These are phyloP conservation scores for Vitis hybrid DNA, from an alignment of 177 flowering plant species.

Conservation along the genomic window DNA sequence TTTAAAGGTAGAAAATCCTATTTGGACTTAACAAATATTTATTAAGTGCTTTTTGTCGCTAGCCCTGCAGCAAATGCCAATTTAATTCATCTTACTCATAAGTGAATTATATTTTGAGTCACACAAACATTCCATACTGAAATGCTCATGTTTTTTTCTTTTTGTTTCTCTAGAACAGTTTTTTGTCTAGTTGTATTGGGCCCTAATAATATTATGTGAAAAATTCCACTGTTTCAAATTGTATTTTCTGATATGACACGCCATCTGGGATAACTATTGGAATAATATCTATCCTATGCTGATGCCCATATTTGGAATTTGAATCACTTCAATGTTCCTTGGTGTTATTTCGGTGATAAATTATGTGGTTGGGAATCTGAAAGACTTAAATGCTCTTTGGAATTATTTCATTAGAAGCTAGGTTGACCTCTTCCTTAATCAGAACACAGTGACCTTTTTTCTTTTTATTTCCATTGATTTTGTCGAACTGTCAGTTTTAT, in stretches of 20 bases:
- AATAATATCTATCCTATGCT: background rate
- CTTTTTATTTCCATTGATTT: background rate
- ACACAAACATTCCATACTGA: background rate
- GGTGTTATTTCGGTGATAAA: too few species aligned
- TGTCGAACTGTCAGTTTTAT: too few species aligned
- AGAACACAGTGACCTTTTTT: background rate
- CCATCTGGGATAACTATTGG: background rate
- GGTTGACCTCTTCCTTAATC: background rate
- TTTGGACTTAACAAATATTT: background rate
- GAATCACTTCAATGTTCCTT: too few species aligned
- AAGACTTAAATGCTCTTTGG: too few species aligned
- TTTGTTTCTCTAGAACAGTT: background rate
- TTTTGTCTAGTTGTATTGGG: background rate
- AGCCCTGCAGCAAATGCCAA: background rate
- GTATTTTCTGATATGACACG: background rate
- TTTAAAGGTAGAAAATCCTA: slow-evolving; percentile 52
- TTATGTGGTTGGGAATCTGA: too few species aligned
- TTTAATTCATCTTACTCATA: background rate
- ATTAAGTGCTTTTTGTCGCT: background rate
- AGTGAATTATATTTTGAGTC: background rate
- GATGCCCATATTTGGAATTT: background rate
- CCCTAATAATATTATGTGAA: background rate
- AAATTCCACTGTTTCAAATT: background rate
- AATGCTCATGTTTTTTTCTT: background rate
- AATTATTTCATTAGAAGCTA: background rate